A percentile compares a stretch with the other conserved stretches of the same genome.
Conservation (phyloP, 2,329 filamentous ascomycete genomes). For the Beauveria sp. region DNA sequence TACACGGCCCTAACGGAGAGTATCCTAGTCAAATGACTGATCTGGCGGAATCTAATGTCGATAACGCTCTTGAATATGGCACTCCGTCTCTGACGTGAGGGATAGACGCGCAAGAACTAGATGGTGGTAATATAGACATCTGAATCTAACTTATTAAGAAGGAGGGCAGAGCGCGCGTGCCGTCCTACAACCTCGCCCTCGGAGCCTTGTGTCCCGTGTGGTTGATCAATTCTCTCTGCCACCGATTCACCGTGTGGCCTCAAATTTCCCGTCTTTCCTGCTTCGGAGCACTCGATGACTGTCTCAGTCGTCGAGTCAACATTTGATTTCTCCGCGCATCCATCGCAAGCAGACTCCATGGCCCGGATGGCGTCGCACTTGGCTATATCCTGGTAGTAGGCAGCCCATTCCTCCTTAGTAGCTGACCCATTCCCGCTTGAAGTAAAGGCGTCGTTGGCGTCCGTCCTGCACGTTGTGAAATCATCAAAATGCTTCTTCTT, state of each 20-base stretch:
- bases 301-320: neutral
- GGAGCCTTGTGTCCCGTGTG: neutral
- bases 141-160: neutral
- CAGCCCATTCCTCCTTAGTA: neutral
- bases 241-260: neutral
- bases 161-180: neutral
- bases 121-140: neutral
- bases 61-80: neutral
- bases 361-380: neutral
- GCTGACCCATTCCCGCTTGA: too few relatives aligned
- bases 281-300: neutral
- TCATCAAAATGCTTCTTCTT: too few relatives aligned
- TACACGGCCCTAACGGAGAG: neutral
- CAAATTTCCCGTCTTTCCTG: neutral
- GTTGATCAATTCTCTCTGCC: neutral
- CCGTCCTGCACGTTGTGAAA: neutral
- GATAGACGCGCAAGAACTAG: neutral
- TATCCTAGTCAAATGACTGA: neutral
- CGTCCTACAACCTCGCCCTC: neutral
- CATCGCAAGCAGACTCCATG: neutral
- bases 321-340: neutral
- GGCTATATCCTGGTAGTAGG: neutral
- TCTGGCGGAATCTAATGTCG: neutral
- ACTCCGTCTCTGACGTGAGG: neutral
- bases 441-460: neutral